These are phyloP conservation scores for Cryptococcus sp. DNA, from an alignment of 1,284 basidiomycete species.

Conservation along the genomic window DNA sequence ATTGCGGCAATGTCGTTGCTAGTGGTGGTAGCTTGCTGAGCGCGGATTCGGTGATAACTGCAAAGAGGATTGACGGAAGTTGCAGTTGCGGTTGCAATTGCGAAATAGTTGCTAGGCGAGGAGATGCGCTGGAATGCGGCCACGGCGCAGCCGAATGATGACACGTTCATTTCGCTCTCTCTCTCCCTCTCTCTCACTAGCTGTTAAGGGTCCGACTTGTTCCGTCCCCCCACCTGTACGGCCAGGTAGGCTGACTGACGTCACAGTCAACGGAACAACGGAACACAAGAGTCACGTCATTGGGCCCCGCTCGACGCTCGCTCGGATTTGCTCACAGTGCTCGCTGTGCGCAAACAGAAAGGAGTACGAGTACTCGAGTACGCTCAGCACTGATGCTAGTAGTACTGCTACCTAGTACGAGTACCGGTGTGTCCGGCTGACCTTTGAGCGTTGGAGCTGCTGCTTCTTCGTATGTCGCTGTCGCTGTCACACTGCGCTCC, in stretches of 20 bases:
- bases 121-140: neutral
- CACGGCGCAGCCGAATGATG: neutral
- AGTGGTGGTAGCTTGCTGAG: neutral
- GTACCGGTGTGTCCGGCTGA: neutral
- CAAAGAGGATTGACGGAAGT: no score
- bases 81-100: no score
- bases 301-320: neutral
- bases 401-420: no score
- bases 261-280: neutral
- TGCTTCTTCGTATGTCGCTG: neutral
- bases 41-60: neutral
- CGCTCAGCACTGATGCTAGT: no score
- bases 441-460: no score
- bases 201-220: neutral
- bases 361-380: no score
- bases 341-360: neutral
- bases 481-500: neutral
- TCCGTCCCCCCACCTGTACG: no score
- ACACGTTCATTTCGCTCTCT: neutral
- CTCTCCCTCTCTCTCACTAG: neutral
- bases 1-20: slow-evolving; percentile 19
- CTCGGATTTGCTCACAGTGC: neutral
- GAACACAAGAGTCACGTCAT: neutral
- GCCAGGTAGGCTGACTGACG: no score
- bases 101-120: no score